Base-by-base conservation (phyloP, 1,139 yeast genomes). In the Hanseniaspora gamundiae region DNA sequence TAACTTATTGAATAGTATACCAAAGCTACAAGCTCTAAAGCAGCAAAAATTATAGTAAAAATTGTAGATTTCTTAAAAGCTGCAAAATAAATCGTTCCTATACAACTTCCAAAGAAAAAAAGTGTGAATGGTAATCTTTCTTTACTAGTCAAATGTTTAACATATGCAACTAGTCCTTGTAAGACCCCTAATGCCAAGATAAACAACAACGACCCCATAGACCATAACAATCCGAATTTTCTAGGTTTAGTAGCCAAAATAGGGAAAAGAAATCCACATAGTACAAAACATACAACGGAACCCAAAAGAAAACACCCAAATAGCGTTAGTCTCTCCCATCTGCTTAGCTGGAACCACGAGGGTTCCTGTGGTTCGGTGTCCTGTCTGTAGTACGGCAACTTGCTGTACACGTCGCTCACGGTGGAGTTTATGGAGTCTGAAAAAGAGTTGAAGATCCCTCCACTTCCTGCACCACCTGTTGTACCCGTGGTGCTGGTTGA, bases 191-290 rank as follows among this genome's bases (percentile, higher is more conserved):
- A 91, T 21, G 95, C 86, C 8, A 85, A 64, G 36, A 91, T 85
- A 64, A 91, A 91, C 39, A 91, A 66, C 16, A 91, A 58, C 1
- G 95, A 83, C 0, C 97, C 98, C 62, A 91, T 70, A 1, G 95
- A 78, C 98, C 98, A 91, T 39, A 93, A 59, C 53, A 81, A 64
- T 4, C 85, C 97, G 58, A 91, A 91, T 61, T 91, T 91, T 45
- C 95, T 71, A 14, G 98, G 98, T 55, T 85, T 80, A 45, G 88
- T 66, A 3, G 95, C 93, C 50, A 91, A 68, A 14, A 91, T 88
- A 0, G 98, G 97, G 60, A 91, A 79, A 55, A 88, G 65, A 47
- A 86, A 78, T 55, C 91, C 76, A 51, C 95, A 84, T 38, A 88
- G 66, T 7, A 79, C 74, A 63, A 91, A 91, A 56, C 95, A 87